phyloP scores from a whole-genome alignment of 2,329 filamentous ascomycete genomes.

The Pseudopyricularia javanii region DNA sequence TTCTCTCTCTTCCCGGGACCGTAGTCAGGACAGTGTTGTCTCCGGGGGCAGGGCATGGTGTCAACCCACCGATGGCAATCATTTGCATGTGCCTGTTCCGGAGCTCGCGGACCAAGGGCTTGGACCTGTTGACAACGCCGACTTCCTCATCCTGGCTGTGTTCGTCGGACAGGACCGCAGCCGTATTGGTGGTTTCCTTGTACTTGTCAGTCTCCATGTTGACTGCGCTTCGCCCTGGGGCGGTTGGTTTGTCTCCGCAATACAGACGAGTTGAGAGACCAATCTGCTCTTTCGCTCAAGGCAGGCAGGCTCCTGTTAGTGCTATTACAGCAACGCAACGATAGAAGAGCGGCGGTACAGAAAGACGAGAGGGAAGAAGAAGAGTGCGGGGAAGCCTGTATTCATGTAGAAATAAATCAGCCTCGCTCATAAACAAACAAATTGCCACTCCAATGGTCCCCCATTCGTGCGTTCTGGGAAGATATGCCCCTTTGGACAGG shows the following conservation, averaged over 20 bases:
- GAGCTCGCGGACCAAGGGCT: constrained; percentile 21
- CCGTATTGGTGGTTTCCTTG: background rate
- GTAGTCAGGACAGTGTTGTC: background rate
- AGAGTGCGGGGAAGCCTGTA: no score
- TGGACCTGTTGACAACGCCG: constrained; percentile 19
- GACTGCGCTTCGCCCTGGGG: background rate
- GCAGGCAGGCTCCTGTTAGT: no score
- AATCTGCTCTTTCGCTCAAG: no score
- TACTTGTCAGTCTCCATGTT: background rate
- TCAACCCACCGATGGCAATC: constrained; percentile 28
- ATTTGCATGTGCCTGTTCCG: constrained; percentile 30
- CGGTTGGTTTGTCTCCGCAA: background rate
- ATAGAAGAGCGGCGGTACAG: no score
- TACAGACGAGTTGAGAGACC: background rate
- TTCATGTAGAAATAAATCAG: no score
- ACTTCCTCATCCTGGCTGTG: constrained; percentile 19
- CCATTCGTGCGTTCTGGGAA: background rate
- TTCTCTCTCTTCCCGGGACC: background rate
- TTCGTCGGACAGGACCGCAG: background rate
- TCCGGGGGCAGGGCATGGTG: background rate
- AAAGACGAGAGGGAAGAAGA: no score
- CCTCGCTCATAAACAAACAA: no score
- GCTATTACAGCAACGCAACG: no score
- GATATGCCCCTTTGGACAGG: no score
- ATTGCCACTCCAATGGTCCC: no score